Conservation (phyloP, 768 basidiomycete genomes). For the Lactarius pseudohatsudake region DNA sequence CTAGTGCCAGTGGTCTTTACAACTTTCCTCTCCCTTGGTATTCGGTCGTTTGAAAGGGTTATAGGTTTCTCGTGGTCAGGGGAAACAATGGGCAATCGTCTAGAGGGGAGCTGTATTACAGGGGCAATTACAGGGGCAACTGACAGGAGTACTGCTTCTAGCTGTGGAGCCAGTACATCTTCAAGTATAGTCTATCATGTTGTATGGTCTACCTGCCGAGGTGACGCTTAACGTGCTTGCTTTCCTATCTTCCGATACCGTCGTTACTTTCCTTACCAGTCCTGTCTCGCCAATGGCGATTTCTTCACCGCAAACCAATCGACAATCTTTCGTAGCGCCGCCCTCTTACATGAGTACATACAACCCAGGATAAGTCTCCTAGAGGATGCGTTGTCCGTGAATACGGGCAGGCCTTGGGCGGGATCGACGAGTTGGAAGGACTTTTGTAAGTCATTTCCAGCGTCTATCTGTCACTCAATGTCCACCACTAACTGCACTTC, state of each 20-base stretch:
- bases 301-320: conserved; percentile 50
- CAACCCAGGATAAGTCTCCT: conserved; percentile 31
- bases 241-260: conserved; percentile 50
- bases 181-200: conserved; percentile 31
- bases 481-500: neutral
- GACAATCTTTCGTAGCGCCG: conserved; percentile 56
- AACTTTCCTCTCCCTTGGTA: too few relatives aligned
- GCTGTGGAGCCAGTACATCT: too few relatives aligned
- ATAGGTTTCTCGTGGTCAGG: too few relatives aligned
- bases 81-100: too few relatives aligned
- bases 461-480: too few relatives aligned
- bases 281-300: conserved; percentile 7
- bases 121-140: too few relatives aligned
- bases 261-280: conserved; percentile 40
- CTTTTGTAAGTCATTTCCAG: conserved; percentile 48
- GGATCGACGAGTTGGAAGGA: conserved; percentile 53
- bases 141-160: too few relatives aligned
- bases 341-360: conserved; percentile 34
- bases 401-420: conserved; percentile 39
- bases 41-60: too few relatives aligned
- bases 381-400: conserved; percentile 35
- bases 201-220: conserved; percentile 54
- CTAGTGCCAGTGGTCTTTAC: too few relatives aligned
- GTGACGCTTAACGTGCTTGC: conserved; percentile 49
- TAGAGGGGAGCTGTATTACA: too few relatives aligned